Conservation (phyloP, 805 yeast species). For the Candida stauntonica region DNA sequence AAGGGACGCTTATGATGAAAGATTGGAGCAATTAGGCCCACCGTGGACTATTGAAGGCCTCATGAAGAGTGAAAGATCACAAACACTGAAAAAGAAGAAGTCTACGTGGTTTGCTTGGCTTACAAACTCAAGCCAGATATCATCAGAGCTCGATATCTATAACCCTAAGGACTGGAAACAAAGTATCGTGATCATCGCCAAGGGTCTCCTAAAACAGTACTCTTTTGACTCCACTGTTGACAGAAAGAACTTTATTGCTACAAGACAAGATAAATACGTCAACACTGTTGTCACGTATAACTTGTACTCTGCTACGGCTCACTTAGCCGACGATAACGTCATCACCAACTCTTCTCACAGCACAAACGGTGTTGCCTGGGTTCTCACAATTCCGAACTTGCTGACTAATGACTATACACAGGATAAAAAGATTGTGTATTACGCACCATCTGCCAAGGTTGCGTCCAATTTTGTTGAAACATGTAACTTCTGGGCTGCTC, state of each 20-base stretch:
- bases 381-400: conserved; percentile 23
- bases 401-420: conserved; percentile 17
- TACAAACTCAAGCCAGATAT: conserved; percentile 11
- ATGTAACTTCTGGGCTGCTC: conserved; percentile 88
- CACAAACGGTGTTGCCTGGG: conserved; percentile 24
- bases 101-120: conserved; percentile 23
- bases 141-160: conserved; percentile 30
- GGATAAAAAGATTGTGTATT: conserved; percentile 22
- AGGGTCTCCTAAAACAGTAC: conserved; percentile 44
- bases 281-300: conserved; percentile 21
- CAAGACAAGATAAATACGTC: conserved; percentile 20
- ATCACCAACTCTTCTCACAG: conserved; percentile 20
- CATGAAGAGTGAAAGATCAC: conserved; percentile 32
- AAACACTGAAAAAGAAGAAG: conserved; percentile 6
- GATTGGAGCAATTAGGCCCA: conserved; percentile 63
- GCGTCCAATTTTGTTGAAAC: conserved; percentile 70
- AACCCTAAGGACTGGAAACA: conserved; percentile 29
- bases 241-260: conserved; percentile 18
- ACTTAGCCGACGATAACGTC: conserved; percentile 19
- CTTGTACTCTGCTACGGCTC: conserved; percentile 25
- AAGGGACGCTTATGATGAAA: conserved; percentile 50
- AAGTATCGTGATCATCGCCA: conserved; percentile 44
- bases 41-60: conserved; percentile 79
- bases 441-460: conserved; percentile 37
- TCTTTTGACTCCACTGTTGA: conserved; percentile 32